A percentile compares a stretch with the other conserved stretches of the same genome.
phyloP scores from a whole-genome alignment of 2,329 filamentous ascomycete species.

The Aspergillus sp. region DNA sequence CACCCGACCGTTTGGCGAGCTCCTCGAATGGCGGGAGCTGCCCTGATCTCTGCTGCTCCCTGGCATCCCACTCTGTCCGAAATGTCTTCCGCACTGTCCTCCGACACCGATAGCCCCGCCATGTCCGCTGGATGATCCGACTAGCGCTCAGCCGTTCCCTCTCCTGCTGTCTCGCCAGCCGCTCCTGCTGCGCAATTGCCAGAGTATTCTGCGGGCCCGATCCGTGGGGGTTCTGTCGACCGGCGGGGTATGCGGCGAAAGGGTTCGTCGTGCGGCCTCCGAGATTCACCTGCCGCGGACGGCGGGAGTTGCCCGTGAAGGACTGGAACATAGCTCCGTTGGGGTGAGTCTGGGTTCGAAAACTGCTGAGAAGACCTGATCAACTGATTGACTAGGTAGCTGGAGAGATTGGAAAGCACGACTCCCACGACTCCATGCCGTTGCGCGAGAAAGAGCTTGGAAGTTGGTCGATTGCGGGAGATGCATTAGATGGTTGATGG shows the following conservation, averaged over 20 bases:
- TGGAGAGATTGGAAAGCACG: conserved; percentile 14
- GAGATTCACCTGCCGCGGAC: conserved; percentile 88
- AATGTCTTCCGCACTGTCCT: conserved; percentile 56
- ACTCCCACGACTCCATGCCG: conserved; percentile 22
- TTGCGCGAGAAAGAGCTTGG: conserved; percentile 2
- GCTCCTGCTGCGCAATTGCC: conserved; percentile 82
- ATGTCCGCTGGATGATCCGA: conserved; percentile 72
- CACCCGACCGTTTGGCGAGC: conserved; percentile 44
- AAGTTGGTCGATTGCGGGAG: conserved; percentile 1
- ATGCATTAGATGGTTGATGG: background rate
- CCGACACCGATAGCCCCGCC: conserved; percentile 73
- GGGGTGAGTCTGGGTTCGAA: conserved; percentile 9
- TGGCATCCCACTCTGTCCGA: conserved; percentile 62
- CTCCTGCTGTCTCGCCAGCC: conserved; percentile 76
- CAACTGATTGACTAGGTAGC: conserved; percentile 6
- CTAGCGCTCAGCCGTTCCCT: conserved; percentile 73
- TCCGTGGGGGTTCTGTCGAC: conserved; percentile 55
- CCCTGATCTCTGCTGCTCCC: conserved; percentile 46
- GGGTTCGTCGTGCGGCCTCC: conserved; percentile 81
- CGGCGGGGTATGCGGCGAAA: conserved; percentile 62
- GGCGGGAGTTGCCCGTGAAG: conserved; percentile 84
- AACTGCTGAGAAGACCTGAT: conserved; percentile 6
- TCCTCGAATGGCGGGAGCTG: conserved; percentile 26
- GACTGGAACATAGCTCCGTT: conserved; percentile 73
- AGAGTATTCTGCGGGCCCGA: conserved; percentile 73